Conservation (phyloP, 148 eudicot genomes). For the Rhododendron vialii region DNA sequence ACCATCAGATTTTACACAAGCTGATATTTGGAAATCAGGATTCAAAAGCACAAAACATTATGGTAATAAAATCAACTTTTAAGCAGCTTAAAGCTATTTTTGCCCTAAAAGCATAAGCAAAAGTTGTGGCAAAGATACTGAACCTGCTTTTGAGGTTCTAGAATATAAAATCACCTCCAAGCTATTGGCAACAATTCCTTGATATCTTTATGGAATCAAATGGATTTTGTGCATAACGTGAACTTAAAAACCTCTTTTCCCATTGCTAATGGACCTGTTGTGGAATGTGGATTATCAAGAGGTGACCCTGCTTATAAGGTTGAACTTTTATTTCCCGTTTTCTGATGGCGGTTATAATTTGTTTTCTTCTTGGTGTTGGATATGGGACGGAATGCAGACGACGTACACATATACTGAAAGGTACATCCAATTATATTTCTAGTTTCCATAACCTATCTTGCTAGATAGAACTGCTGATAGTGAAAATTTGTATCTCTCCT, state of each 20-base stretch:
- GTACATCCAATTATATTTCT: conserved; percentile 23
- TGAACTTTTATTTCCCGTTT: not conserved
- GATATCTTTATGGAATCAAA: not conserved
- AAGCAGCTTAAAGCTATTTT: not conserved
- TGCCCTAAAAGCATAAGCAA: not conserved
- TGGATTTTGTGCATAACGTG: not conserved
- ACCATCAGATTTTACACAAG: not conserved
- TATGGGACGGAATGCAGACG: conserved; percentile 30
- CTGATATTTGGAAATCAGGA: not conserved
- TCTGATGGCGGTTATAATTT: not conserved
- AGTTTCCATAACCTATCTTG: not conserved
- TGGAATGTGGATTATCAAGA: not conserved
- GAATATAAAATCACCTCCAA: not conserved
- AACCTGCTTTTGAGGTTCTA: not conserved
- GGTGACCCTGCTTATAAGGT: not conserved
- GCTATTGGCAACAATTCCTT: not conserved
- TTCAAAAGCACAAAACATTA: not conserved
- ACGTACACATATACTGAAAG: conserved; percentile 55
- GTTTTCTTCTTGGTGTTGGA: conserved; percentile 10
- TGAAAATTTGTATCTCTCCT: not conserved
- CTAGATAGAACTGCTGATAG: not conserved
- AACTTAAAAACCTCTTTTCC: not conserved
- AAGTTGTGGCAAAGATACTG: not conserved
- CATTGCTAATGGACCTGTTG: not conserved
- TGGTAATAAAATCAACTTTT: not conserved